Evolutionary conservation across 495 filamentous ascomycete species (phyloP).

Genomic region (Copromyces sp.): DNA sequence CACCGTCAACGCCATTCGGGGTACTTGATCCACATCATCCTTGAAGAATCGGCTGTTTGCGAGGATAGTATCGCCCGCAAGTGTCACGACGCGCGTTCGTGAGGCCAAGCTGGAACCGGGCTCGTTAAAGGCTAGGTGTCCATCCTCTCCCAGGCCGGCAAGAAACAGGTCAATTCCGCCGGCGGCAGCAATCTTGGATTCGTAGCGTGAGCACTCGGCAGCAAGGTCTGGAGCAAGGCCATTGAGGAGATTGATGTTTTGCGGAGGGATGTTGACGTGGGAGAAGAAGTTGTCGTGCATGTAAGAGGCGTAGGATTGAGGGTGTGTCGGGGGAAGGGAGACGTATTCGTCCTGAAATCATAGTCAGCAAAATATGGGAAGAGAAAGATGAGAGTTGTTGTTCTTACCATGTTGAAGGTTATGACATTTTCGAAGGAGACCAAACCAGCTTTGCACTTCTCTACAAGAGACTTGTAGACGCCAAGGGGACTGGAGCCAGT

Average conservation of each 20-base stretch:
- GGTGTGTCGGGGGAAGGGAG: slow-evolving; percentile 69
- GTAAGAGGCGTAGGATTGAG: slow-evolving; percentile 78
- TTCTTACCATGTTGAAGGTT: slow-evolving; percentile 81
- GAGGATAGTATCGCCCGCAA: slow-evolving; percentile 78
- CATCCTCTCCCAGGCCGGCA: slow-evolving; percentile 75
- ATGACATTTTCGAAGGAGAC: slow-evolving; percentile 82
- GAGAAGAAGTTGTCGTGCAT: slow-evolving; percentile 91
- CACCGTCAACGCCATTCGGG: slow-evolving; percentile 75
- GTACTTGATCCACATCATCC: slow-evolving; percentile 61
- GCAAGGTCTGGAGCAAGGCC: slow-evolving; percentile 68
- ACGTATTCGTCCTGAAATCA: slow-evolving; percentile 69
- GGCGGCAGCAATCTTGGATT: slow-evolving; percentile 61
- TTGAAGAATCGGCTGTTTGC: slow-evolving; percentile 79
- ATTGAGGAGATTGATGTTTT: slow-evolving; percentile 78
- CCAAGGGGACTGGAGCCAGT: slow-evolving; percentile 71
- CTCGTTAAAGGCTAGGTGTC: slow-evolving; percentile 87
- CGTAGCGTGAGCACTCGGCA: slow-evolving; percentile 68
- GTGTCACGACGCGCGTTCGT: slow-evolving; percentile 73
- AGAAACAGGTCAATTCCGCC: slow-evolving; percentile 83
- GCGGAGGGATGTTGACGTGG: slow-evolving; percentile 70
- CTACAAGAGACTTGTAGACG: slow-evolving; percentile 69
- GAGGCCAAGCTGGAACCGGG: slow-evolving; percentile 71
- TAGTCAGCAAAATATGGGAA: neutral
- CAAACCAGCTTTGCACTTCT: slow-evolving; percentile 63
- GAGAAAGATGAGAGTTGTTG: neutral